Base-by-base conservation (phyloP, 768 basidiomycete genomes). In the Leccinum longicurvipes region DNA sequence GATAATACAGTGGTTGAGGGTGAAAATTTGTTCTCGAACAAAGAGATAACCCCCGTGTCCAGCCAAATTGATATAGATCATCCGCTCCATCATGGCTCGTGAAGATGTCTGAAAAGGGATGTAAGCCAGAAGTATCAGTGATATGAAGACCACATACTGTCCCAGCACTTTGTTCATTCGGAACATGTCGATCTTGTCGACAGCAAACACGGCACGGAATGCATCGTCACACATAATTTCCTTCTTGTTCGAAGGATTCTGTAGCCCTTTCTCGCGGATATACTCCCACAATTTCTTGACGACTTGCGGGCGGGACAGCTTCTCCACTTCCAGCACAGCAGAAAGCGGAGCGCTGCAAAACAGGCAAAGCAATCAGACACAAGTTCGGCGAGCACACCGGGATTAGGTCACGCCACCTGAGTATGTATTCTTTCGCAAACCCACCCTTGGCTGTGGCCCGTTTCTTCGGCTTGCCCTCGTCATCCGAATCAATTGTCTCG, bases 281-380 rank as follows among this genome's bases (percentile, higher is more conserved):
- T 96, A 87, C 12, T 81, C 83, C 94, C 94, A 97, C 11, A 97
- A 74, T 54, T 83, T 83, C 70, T 96, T 96, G 47, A 97, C 94
- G 41, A 91, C 88, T 67, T 94, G 91, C 5, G 92, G 91, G 25
- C 94, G 84, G 41, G 93, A 91, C 47, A 94, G 72, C 63, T 80
- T 82, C 23, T 85, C 81, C 36, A 79, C 76, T 21, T 82, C 77
- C n/a, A 92, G 70, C 24, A 97, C 73, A 12, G 80, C 80, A 1
- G 89, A 82, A 24, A 97, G 74, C 17, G 91, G 85, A 60, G 79
- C 85, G 62, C 93, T 95, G 41, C 29, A 45, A 47, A 3, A 50
- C 4, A n/a, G 60, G 15, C 9, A 3, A 53, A 34, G 49, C 31
- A 19, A 50, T 56, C 54, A 50, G 47, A 52, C 31, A 11, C 53